phyloP scores from a whole-genome alignment of 31 red algal genomes.

The Odonthalia washingtoniensis region DNA sequence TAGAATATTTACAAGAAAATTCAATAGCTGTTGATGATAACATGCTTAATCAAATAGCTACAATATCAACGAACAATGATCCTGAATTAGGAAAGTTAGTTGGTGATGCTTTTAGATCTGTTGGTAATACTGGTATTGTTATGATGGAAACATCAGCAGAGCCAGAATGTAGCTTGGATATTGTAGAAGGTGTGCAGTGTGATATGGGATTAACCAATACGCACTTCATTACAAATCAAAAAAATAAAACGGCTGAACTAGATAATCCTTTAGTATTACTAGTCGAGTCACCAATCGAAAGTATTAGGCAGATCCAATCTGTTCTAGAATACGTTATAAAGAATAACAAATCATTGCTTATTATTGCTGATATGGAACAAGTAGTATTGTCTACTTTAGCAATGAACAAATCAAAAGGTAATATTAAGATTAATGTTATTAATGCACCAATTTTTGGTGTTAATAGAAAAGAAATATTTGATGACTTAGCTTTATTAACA shows the following conservation, averaged over 20 bases:
- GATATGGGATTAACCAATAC: slow-evolving; percentile 92
- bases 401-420: slow-evolving; percentile 98
- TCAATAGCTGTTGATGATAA: neutral
- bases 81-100: slow-evolving; percentile 92
- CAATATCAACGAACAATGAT: slow-evolving; percentile 95
- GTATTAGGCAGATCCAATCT: slow-evolving; percentile 82
- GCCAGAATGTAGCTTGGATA: slow-evolving; percentile 84
- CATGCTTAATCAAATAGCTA: slow-evolving; percentile 66
- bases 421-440: slow-evolving; percentile 89
- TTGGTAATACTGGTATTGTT: slow-evolving; percentile 87
- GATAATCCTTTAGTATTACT: slow-evolving; percentile 80
- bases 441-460: slow-evolving; percentile 98
- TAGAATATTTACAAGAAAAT: slow-evolving; percentile 17
- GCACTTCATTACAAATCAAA: slow-evolving; percentile 96
- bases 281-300: slow-evolving; percentile 88
- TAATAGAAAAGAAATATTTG: slow-evolving; percentile 87
- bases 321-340: slow-evolving; percentile 85
- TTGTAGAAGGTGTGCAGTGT: slow-evolving; percentile 95
- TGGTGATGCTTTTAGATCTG: slow-evolving; percentile 81
- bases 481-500: slow-evolving; percentile 96
- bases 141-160: slow-evolving; percentile 91
- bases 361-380: slow-evolving; percentile 94
- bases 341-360: slow-evolving; percentile 87
- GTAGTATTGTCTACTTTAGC: slow-evolving; percentile 93
- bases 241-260: slow-evolving; percentile 79